Evolutionary conservation across 2,329 filamentous ascomycete genomes (phyloP).

Genomic region (Plectosphaerella cucumerina): DNA sequence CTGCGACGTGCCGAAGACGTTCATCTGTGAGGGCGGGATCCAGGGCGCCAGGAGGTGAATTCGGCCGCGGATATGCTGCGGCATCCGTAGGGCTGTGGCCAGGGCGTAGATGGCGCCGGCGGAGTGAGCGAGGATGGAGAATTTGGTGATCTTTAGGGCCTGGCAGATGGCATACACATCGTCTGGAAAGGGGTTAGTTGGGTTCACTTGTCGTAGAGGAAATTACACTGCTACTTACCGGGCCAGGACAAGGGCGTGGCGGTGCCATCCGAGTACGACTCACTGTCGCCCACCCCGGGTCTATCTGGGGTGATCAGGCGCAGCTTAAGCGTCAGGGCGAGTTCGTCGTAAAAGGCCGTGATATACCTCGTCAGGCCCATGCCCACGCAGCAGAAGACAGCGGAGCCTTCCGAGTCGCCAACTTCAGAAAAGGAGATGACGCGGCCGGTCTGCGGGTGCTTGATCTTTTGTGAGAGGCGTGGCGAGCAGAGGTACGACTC

Average conservation of each 20-base stretch:
- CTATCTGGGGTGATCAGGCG: conserved; percentile 91
- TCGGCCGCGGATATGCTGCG: conserved; percentile 88
- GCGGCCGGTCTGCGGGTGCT: conserved; percentile 79
- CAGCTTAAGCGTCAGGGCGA: conserved; percentile 82
- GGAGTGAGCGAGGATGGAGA: conserved; percentile 93
- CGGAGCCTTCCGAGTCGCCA: conserved; percentile 84
- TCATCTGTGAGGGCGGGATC: conserved; percentile 95
- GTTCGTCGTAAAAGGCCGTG: conserved; percentile 94
- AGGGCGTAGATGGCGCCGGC: conserved; percentile 97
- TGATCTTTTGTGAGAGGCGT: conserved; percentile 81
- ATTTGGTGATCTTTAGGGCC: conserved; percentile 86
- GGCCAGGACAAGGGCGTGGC: conserved; percentile 92
- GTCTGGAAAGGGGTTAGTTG: conserved; percentile 37
- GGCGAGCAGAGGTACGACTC: conserved; percentile 79
- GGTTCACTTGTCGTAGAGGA: neutral
- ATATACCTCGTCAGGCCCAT: conserved; percentile 97
- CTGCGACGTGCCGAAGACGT: conserved; percentile 68
- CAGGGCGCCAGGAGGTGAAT: conserved; percentile 93
- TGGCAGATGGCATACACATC: conserved; percentile 95
- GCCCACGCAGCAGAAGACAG: conserved; percentile 93
- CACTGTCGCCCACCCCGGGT: conserved; percentile 90
- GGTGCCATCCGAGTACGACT: conserved; percentile 74
- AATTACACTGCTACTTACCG: conserved; percentile 50
- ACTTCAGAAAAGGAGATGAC: conserved; percentile 96
- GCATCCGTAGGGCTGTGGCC: conserved; percentile 91